Evolutionary conservation across 139 green algal genomes (phyloP), one percentile per base, ranked within the genome.

Genomic region (Tetratostichococcus sp.): DNA sequence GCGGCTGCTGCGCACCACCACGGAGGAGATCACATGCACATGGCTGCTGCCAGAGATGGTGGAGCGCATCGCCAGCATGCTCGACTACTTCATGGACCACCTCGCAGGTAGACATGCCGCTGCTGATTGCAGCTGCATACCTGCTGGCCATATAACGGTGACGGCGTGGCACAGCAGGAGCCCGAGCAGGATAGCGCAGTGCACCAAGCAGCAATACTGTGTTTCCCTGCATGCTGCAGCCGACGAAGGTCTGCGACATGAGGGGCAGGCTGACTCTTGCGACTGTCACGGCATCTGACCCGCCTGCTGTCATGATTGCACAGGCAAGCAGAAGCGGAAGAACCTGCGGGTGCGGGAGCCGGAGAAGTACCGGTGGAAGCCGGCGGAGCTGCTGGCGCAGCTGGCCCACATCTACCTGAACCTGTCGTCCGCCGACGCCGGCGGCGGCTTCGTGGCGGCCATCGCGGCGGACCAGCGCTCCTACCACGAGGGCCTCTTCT

Each of bases 31-130:
- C 58, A 79, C 80, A 33, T 50, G 58, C 19, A 80, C 92, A 17
- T 94, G 92, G 75, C 82, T 96, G 42, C 81, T 92, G 67, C 86
- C 83, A 2, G 84, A 92, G 78, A 93, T 94, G 89, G 91, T 97
- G 26, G 35, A 90, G 21, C 87, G 95, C 19, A 80, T 97, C 19
- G 91, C 93, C 6, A 82, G 77, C 67, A 97, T 94, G 85, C 88
- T 98, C 73, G 94, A 99, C 83, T 99, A 98, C 83, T 99, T 99
- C 82, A 85, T 99, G 30, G 79, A 89, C 62, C 92, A 95, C 84
- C 89, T 99, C 17, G 92, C 91, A 39, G 93, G 94, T 35, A 62
- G 11, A 50, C 39, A 50, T 6, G 39, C 39, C 39, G 11, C 6
- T 50, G 39, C 39, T 50, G 39, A 50, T 11, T 50, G 6, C 39